Conservation (phyloP, 75 land plant genomes). For the Isoetes taiwanensis region DNA sequence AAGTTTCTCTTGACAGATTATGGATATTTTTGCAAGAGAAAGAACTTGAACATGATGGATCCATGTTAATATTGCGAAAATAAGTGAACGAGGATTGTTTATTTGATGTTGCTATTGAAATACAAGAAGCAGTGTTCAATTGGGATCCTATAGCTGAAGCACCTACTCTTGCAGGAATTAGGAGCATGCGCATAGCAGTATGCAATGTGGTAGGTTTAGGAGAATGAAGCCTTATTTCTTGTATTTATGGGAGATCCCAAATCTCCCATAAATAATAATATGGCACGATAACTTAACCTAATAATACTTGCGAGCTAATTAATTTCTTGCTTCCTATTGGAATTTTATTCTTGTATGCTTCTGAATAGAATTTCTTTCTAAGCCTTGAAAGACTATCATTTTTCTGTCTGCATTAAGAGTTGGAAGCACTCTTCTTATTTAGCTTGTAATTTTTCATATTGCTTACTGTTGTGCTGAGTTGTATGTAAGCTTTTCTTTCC, state of each 20-base stretch:
- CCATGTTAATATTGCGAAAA: no score
- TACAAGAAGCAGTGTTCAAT: conserved; percentile 11
- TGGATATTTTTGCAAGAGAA: conserved; percentile 53
- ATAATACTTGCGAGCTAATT: no score
- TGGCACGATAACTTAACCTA: conserved; percentile 19
- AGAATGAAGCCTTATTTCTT: conserved; percentile 67
- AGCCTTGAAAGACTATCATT: no score
- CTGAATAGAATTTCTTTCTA: no score
- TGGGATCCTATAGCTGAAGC: conserved; percentile 36
- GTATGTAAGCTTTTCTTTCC: no score
- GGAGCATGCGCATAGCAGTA: conserved; percentile 64
- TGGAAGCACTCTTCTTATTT: no score
- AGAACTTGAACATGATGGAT: conserved; percentile 24
- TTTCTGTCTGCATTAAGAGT: no score
- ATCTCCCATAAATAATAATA: no score
- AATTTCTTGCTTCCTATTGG: no score
- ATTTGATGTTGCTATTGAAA: neutral
- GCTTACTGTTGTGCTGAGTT: no score
- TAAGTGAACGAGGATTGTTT: neutral
- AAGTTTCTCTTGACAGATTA: conserved; percentile 63
- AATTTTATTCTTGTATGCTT: no score
- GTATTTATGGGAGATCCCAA: conserved; percentile 75
- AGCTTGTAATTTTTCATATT: no score
- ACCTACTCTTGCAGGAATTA: conserved; percentile 33
- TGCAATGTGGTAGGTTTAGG: conserved; percentile 84